These are phyloP conservation scores for Phytomonas serpens DNA, from an alignment of 208 protist genomes.

Conservation along the genomic window DNA sequence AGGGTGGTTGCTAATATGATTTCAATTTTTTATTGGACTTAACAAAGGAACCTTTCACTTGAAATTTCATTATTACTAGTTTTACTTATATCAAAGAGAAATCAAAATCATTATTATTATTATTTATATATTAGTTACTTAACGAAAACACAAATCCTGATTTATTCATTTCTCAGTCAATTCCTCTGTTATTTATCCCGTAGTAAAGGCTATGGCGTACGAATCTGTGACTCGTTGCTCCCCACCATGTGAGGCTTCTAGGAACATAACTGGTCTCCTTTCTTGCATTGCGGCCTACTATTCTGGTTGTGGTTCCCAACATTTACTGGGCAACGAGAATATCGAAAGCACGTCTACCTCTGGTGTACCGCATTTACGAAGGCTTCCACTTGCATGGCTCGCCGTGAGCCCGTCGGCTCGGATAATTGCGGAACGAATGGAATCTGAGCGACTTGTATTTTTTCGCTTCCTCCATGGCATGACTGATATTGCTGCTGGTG, in stretches of 20 bases:
- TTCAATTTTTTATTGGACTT: not conserved
- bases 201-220: not conserved
- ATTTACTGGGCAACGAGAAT: not conserved
- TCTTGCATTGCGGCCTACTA: slow-evolving; percentile 19
- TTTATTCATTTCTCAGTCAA: not conserved
- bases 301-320: not conserved
- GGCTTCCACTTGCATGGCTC: slow-evolving; percentile 32
- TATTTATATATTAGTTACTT: not conserved
- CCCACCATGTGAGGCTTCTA: not conserved
- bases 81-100: not conserved
- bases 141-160: not conserved
- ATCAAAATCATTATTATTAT: not conserved
- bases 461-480: slow-evolving; percentile 13
- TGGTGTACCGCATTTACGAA: slow-evolving; percentile 9
- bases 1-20: not conserved
- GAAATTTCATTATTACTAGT: not conserved
- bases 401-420: slow-evolving; percentile 28
- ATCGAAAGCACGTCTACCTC: slow-evolving; percentile 11
- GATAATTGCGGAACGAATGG: slow-evolving; percentile 30
- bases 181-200: not conserved
- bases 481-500: not conserved
- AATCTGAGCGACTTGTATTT: slow-evolving; percentile 22
- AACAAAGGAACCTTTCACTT: not conserved
- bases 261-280: slow-evolving; percentile 7
- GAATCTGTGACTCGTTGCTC: not conserved